Conservation (phyloP, 176 grass and related monocot genomes). For the Saccharum officinarum region DNA sequence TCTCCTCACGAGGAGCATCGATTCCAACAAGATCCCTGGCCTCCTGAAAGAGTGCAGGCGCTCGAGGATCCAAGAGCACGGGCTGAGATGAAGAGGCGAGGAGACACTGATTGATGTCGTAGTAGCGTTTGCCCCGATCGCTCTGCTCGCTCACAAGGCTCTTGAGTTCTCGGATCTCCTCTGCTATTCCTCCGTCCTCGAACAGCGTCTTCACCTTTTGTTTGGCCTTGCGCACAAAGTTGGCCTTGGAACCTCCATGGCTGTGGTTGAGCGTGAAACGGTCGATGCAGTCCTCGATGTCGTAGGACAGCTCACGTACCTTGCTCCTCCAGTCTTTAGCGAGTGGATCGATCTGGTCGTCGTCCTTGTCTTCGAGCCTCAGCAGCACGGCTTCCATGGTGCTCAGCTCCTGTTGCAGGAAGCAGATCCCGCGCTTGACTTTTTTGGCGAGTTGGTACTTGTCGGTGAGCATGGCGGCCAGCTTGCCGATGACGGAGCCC, state of each 20-base stretch:
- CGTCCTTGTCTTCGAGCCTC: too few relatives aligned
- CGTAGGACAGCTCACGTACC: too few relatives aligned
- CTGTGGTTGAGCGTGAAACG: too few relatives aligned
- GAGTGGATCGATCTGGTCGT: background rate
- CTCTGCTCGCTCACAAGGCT: background rate
- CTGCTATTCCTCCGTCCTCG: too few relatives aligned
- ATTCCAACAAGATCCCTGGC: background rate
- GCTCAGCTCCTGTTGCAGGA: too few relatives aligned
- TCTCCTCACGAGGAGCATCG: background rate
- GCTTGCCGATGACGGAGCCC: too few relatives aligned
- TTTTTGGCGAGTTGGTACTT: too few relatives aligned
- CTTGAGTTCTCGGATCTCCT: background rate
- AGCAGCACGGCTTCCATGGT: too few relatives aligned
- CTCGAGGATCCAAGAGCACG: background rate
- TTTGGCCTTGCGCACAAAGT: background rate
- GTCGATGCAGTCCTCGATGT: too few relatives aligned
- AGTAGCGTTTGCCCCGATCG: background rate
- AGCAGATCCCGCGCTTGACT: too few relatives aligned
- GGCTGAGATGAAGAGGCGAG: accelerated
- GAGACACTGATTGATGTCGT: background rate
- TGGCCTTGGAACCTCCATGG: too few relatives aligned
- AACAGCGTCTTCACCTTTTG: background rate
- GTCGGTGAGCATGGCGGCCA: too few relatives aligned
- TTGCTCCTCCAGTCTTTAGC: background rate
- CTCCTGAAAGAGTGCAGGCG: background rate